These are phyloP conservation scores for Nectriaceae sp. DNA, from an alignment of 2,329 filamentous ascomycete genomes.

Conservation along the genomic window DNA sequence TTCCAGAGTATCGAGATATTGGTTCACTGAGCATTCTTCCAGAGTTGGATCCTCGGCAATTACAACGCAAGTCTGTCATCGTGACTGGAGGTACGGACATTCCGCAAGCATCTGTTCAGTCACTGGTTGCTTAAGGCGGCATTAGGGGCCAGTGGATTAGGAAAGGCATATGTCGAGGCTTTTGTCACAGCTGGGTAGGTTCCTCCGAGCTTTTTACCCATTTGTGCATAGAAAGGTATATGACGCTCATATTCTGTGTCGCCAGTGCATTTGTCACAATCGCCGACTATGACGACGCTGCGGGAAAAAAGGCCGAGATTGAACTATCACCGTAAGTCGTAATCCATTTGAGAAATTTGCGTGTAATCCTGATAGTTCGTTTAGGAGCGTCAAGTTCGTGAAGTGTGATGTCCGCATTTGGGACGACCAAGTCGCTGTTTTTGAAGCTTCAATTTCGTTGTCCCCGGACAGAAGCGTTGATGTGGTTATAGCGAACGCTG, in stretches of 20 bases:
- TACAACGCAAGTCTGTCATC: slow-evolving; percentile 6
- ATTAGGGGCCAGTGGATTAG: slow-evolving; percentile 9
- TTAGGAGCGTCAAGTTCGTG: slow-evolving; percentile 27
- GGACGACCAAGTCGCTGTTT: slow-evolving; percentile 41
- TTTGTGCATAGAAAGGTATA: neutral
- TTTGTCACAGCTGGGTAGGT: slow-evolving; percentile 7
- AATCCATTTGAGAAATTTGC: too few species aligned
- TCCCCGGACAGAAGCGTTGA: slow-evolving; percentile 41
- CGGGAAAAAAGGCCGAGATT: neutral
- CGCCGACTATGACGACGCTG: slow-evolving; percentile 5
- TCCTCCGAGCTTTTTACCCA: too few species aligned
- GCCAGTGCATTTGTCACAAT: slow-evolving; percentile 8
- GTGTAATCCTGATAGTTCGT: neutral
- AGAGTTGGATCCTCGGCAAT: neutral
- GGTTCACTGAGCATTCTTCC: neutral
- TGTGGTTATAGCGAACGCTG: slow-evolving; percentile 48
- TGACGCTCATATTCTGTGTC: neutral
- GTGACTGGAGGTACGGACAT: slow-evolving; percentile 7
- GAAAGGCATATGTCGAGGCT: slow-evolving; percentile 7
- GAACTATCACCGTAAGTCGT: slow-evolving; percentile 4
- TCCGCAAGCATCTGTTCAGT: too few species aligned
- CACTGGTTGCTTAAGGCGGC: neutral
- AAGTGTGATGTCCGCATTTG: slow-evolving; percentile 44
- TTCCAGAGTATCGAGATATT: slow-evolving; percentile 6
- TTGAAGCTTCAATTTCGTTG: slow-evolving; percentile 38